Percentiles rank a stretch among this genome's conserved stretches.
phyloP scores from a whole-genome alignment of 805 yeast species.

The Yarrowia deformans region DNA sequence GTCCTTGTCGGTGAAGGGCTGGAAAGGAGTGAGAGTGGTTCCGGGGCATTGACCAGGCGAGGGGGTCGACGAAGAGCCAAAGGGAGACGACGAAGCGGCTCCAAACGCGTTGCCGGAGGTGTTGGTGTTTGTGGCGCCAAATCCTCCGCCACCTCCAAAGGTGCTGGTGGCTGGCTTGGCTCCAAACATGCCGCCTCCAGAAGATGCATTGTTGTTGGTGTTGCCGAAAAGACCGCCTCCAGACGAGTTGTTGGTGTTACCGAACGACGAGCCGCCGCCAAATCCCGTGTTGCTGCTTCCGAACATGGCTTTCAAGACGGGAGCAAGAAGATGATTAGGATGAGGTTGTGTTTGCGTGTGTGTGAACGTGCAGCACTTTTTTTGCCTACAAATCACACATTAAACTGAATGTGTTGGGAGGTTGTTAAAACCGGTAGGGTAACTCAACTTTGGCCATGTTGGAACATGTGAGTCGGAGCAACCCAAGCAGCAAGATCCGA shows the following conservation, averaged over 20 bases:
- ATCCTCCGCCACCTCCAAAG: constrained; percentile 42
- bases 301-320: constrained; percentile 36
- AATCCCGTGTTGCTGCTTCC: constrained; percentile 32
- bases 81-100: constrained; percentile 45
- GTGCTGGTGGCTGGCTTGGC: constrained; percentile 42
- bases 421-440: not conserved
- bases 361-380: not conserved
- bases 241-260: constrained; percentile 28
- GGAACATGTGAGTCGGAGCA: not conserved
- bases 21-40: constrained; percentile 73
- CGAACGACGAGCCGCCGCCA: constrained; percentile 36
- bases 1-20: constrained; percentile 77
- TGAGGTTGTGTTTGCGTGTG: not conserved
- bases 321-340: not conserved
- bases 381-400: not conserved
- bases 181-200: constrained; percentile 44
- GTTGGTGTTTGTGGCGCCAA: constrained; percentile 46
- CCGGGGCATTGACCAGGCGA: constrained; percentile 59
- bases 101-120: constrained; percentile 37
- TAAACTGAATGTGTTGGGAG: constrained; percentile 29
- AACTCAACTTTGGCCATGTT: not conserved
- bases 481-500: not conserved
- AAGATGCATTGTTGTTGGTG: constrained; percentile 40
- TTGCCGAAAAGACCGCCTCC: constrained; percentile 40
- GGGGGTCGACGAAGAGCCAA: constrained; percentile 50